Conservation (phyloP, 2,329 filamentous ascomycete species). For the Penicillium sp. region DNA sequence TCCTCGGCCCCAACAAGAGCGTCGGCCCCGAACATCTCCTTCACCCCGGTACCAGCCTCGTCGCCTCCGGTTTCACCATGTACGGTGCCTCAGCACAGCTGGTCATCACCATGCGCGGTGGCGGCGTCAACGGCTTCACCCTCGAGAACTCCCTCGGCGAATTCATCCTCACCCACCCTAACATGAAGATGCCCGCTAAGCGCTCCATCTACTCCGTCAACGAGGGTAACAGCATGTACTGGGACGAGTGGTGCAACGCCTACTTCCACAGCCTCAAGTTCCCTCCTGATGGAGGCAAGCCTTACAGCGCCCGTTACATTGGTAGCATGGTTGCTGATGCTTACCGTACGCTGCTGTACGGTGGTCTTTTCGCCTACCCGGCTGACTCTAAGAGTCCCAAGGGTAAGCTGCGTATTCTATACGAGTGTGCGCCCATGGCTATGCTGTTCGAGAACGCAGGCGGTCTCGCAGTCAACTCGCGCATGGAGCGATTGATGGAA, state of each 20-base stretch:
- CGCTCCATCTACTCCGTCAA: conserved; percentile 95
- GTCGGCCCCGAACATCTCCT: conserved; percentile 69
- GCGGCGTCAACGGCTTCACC: conserved; percentile 93
- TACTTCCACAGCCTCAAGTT: conserved; percentile 90
- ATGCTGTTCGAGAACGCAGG: conserved; percentile 98
- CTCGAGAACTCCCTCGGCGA: conserved; percentile 94
- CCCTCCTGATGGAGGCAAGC: conserved; percentile 68
- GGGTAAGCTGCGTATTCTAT: conserved; percentile 94
- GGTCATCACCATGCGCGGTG: conserved; percentile 93
- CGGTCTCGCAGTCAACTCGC: conserved; percentile 84
- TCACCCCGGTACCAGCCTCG: conserved; percentile 81
- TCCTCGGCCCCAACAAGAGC: conserved; percentile 51
- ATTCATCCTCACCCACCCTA: conserved; percentile 95
- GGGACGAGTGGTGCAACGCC: conserved; percentile 78
- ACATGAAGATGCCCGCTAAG: conserved; percentile 80
- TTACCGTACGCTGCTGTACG: conserved; percentile 91
- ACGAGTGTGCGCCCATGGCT: conserved; percentile 98
- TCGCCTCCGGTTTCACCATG: conserved; percentile 99
- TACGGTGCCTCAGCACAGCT: conserved; percentile 96
- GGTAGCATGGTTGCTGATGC: conserved; percentile 98
- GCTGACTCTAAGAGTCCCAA: conserved; percentile 98
- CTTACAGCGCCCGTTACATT: conserved; percentile 93
- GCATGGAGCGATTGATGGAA: conserved; percentile 85
- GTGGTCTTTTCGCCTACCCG: conserved; percentile 95
- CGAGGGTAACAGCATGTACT: conserved; percentile 96